Conservation (phyloP, 2,329 filamentous ascomycete species). For the Ophiobolus disseminans region DNA sequence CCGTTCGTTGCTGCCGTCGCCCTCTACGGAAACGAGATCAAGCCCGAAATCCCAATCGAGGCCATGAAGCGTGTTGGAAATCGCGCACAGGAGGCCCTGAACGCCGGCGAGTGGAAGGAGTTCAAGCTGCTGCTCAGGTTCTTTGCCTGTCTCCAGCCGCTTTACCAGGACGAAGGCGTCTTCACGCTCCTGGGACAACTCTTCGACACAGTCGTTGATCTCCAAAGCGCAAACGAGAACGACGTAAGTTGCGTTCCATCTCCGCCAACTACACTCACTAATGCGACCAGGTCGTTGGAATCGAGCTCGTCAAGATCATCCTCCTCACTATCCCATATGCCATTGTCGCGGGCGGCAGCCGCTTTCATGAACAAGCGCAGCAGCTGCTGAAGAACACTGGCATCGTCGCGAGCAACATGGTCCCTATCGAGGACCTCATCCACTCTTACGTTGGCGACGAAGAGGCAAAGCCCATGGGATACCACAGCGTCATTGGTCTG, state of each 20-base stretch:
- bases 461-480: constrained; percentile 66
- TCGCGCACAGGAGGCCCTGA: constrained; percentile 71
- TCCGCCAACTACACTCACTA: constrained; percentile 12
- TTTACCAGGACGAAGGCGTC: constrained; percentile 83
- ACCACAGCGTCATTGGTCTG: constrained; percentile 77
- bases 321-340: constrained; percentile 92
- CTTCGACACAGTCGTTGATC: constrained; percentile 88
- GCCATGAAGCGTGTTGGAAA: constrained; percentile 70
- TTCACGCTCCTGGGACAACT: constrained; percentile 87
- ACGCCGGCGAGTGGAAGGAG: constrained; percentile 81
- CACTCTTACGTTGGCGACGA: constrained; percentile 78
- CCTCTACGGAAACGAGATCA: constrained; percentile 78
- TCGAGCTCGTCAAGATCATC: constrained; percentile 96
- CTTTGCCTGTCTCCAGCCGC: constrained; percentile 81
- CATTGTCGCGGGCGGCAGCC: constrained; percentile 54
- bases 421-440: constrained; percentile 83
- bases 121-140: constrained; percentile 92
- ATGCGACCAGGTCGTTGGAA: constrained; percentile 60
- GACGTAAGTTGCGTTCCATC: constrained; percentile 69
- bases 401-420: constrained; percentile 87
- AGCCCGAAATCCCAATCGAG: constrained; percentile 75
- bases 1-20: constrained; percentile 88
- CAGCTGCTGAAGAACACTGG: constrained; percentile 92
- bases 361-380: constrained; percentile 69
- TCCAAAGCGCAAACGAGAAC: constrained; percentile 91